Base-by-base conservation (phyloP, 176 grass and related monocot species). In the Oryza glaberrima region DNA sequence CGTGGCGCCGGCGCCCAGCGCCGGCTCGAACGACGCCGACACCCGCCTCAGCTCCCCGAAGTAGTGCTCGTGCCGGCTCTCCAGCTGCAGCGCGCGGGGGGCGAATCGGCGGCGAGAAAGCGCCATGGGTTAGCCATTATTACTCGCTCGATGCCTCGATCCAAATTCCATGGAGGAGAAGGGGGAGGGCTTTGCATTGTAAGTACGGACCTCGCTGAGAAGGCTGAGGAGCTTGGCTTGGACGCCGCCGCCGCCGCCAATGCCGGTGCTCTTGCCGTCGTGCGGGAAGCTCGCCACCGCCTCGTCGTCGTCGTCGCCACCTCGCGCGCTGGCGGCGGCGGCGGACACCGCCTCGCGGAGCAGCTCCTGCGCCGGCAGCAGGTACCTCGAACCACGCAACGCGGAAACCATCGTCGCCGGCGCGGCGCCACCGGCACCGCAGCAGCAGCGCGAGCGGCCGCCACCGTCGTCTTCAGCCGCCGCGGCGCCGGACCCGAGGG, bases 291-390 rank as follows among this genome's bases (percentile, higher is more conserved):
- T 58, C 70, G 70, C 38, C 61, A 71, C 81, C 6, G 78, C 86
- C 9, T 46, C 86, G 6, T 46, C 52, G 6, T 46, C 52, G 6
- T 66, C 78, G 35, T 77, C 79, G 26, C 81, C 65, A 12, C 54
- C 80, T 15, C 46, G 16, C 6, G 38, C 81, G 69, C 23, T 77
- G 4, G 74, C 69, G 78, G 81, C 83, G 1, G 51, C 6, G n/a
- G 7, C 20, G 78, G 85, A 81, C 71, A 96, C 91, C 25, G 82
- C 88, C 67, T 98, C 90, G 72, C 82, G 68, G 38, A 98, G 93
- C 73, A 98, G 78, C 81, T 98, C 93, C 81, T 92, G 93, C 38
- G 78, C 91, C 5, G 93, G 96, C 45, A 84, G 87, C 58, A 98
- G 82, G 85, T 88, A 98, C 15, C 85, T 73, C 3, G 91, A 98